These are phyloP conservation scores for Alternaria sp. DNA, from an alignment of 2,329 filamentous ascomycete genomes.

Conservation along the genomic window DNA sequence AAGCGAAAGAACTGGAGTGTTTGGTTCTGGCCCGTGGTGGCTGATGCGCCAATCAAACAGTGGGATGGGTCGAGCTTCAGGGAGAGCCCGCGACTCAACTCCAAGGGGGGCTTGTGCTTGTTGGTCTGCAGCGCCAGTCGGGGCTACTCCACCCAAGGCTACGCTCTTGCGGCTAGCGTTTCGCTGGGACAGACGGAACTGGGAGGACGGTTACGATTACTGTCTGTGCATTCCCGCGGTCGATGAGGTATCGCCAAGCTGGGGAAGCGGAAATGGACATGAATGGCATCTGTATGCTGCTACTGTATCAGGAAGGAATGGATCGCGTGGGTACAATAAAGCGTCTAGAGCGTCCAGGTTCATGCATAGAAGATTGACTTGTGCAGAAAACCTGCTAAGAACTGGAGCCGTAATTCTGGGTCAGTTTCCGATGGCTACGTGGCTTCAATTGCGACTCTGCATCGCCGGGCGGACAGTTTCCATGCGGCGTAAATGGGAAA, in stretches of 20 bases:
- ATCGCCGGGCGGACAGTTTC: not conserved
- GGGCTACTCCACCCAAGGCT: slow-evolving; percentile 1
- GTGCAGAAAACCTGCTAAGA: not conserved
- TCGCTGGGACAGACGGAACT: slow-evolving; percentile 1
- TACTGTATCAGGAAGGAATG: slow-evolving; percentile 10
- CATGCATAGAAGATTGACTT: slow-evolving; percentile 13
- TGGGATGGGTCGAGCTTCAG: slow-evolving; percentile 1
- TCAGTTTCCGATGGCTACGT: slow-evolving; percentile 11
- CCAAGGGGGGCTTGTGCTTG: not conserved
- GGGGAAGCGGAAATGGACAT: slow-evolving; percentile 19
- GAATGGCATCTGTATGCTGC: not conserved
- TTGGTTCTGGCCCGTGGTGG: not conserved
- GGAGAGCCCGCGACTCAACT: slow-evolving; percentile 1
- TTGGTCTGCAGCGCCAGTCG: slow-evolving; percentile 1
- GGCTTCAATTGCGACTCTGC: slow-evolving; percentile 9
- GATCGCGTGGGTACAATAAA: not conserved
- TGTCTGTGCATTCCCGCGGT: slow-evolving; percentile 17
- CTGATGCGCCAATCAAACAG: not conserved
- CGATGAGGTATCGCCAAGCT: slow-evolving; percentile 22
- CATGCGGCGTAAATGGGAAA: not conserved
- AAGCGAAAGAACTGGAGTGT: slow-evolving; percentile 7
- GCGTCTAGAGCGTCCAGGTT: slow-evolving; percentile 5
- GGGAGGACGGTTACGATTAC: slow-evolving; percentile 9
- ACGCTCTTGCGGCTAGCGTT: slow-evolving; percentile 9
- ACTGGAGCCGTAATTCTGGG: not conserved